Percentiles rank a stretch among this genome's conserved stretches.
phyloP scores from a whole-genome alignment of 371 early-diverging fungal genomes.

The Coemansia sp. region DNA sequence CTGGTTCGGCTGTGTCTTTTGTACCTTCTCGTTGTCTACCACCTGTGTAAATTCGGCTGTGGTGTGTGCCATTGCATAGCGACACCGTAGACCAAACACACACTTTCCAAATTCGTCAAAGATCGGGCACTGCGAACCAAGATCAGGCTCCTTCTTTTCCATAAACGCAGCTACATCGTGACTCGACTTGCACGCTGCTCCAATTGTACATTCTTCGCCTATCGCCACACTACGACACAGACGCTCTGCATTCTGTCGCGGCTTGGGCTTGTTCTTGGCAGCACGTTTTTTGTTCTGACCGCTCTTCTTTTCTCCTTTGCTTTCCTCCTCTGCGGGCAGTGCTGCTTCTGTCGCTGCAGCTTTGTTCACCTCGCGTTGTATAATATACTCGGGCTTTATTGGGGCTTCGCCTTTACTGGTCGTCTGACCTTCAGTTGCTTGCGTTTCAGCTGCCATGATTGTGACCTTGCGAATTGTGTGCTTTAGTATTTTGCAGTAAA shows the following conservation, averaged over 20 bases:
- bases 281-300: slow-evolving; percentile 12
- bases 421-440: neutral
- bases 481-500: too few species aligned
- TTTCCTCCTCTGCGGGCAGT: neutral
- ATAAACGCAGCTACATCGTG: slow-evolving; percentile 69
- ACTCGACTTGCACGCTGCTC: slow-evolving; percentile 61
- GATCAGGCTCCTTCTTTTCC: slow-evolving; percentile 65
- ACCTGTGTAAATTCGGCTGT: slow-evolving; percentile 44
- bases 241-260: slow-evolving; percentile 3
- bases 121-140: slow-evolving; percentile 70
- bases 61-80: slow-evolving; percentile 72
- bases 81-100: slow-evolving; percentile 74
- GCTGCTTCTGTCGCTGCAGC: neutral
- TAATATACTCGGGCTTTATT: slow-evolving; percentile 22
- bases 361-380: neutral
- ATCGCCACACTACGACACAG: slow-evolving; percentile 57
- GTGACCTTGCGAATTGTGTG: too few species aligned
- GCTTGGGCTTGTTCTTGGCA: neutral
- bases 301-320: neutral
- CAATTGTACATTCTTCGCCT: slow-evolving; percentile 56
- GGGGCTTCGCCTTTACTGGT: slow-evolving; percentile 6
- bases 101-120: slow-evolving; percentile 74
- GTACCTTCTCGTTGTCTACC: slow-evolving; percentile 52
- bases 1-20: slow-evolving; percentile 13
- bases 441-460: neutral